These are phyloP conservation scores for Venturia effusa DNA, from an alignment of 2,329 filamentous ascomycete species.

Conservation along the genomic window DNA sequence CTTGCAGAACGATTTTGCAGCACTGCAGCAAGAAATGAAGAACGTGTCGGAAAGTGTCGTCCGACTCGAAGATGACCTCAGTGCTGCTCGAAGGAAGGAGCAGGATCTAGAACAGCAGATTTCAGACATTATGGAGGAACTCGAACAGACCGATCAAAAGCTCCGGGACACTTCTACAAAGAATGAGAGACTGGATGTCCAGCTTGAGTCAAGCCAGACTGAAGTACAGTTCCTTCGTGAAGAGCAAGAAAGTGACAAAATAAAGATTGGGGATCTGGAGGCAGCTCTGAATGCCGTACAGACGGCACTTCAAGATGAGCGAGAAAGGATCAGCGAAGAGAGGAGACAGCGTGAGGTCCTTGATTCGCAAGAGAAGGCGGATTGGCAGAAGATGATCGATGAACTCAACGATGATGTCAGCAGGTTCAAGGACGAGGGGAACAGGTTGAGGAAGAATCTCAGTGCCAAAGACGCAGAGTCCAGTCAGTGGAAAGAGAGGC, in stretches of 20 bases:
- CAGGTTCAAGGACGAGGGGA: conserved; percentile 73
- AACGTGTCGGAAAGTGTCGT: conserved; percentile 80
- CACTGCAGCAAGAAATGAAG: conserved; percentile 89
- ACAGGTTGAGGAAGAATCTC: conserved; percentile 71
- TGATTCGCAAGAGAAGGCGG: conserved; percentile 81
- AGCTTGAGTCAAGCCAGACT: conserved; percentile 82
- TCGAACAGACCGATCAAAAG: conserved; percentile 75
- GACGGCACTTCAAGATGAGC: conserved; percentile 70
- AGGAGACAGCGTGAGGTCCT: conserved; percentile 78
- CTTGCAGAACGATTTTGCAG: conserved; percentile 69
- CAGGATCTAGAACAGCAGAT: conserved; percentile 75
- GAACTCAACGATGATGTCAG: conserved; percentile 81
- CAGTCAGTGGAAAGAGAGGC: conserved; percentile 78
- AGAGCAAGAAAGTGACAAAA: conserved; percentile 95
- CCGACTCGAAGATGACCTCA: conserved; percentile 79
- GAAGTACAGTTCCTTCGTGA: conserved; percentile 93
- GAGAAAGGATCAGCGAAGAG: conserved; percentile 68
- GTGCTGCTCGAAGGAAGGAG: conserved; percentile 66
- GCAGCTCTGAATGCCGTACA: conserved; percentile 70
- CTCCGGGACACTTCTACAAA: conserved; percentile 79
- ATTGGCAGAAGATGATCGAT: conserved; percentile 86
- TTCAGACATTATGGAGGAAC: conserved; percentile 72
- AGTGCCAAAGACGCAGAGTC: conserved; percentile 80
- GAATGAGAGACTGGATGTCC: conserved; percentile 75
- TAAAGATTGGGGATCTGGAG: conserved; percentile 90